Evolutionary conservation across 108 stramenopile genomes (phyloP).

Genomic region (Cylindrotheca closterium): DNA sequence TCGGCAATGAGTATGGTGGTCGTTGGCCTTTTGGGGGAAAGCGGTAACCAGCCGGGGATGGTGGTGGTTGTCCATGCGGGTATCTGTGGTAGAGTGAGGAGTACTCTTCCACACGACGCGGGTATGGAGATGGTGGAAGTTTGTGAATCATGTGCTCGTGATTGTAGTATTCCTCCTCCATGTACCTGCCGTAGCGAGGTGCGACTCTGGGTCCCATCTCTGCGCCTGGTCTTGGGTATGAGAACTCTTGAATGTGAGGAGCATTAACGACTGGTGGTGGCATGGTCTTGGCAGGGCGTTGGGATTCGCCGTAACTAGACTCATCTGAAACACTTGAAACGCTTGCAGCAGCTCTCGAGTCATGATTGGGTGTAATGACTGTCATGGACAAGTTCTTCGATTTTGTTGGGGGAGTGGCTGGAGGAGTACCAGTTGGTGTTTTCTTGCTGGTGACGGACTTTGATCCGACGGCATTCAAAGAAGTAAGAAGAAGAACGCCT

Average conservation of each 20-base stretch:
- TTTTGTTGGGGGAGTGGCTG: slow-evolving; percentile 1
- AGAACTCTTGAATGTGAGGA: neutral
- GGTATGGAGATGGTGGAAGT: neutral
- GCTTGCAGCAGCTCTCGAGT: neutral
- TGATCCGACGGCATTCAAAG: slow-evolving; percentile 7
- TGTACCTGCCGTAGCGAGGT: neutral
- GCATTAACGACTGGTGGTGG: neutral
- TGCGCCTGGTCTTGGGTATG: neutral
- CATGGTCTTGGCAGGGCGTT: neutral
- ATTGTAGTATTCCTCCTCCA: neutral
- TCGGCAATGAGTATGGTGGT: neutral
- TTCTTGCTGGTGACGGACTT: neutral
- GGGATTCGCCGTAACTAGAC: neutral
- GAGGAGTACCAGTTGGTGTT: slow-evolving; percentile 3
- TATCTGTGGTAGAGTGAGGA: neutral
- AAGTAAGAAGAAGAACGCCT: slow-evolving; percentile 16
- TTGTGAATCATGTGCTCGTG: neutral
- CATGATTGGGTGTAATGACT: neutral
- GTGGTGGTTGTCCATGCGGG: neutral
- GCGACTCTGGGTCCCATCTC: neutral
- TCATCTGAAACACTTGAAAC: neutral
- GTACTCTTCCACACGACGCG: neutral
- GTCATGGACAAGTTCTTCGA: neutral
- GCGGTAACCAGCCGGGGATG: neutral
- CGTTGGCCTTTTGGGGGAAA: neutral